phyloP scores from a whole-genome alignment of 495 filamentous ascomycete species.

The Daldinia childiae region DNA sequence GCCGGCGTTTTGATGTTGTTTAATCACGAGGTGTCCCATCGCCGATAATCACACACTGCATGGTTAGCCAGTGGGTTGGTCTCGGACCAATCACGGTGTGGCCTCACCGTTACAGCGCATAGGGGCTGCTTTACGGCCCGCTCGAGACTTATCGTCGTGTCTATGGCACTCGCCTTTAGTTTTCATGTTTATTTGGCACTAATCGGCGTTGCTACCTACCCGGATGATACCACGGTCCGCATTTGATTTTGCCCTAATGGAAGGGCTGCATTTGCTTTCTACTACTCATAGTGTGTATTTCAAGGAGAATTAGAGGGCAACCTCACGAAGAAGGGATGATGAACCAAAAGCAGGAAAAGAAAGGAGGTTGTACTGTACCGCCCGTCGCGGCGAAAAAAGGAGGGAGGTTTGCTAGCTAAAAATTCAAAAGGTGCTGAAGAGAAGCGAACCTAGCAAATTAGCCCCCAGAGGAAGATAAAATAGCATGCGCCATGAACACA shows the following conservation, averaged over 20 bases:
- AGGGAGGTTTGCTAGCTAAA: constrained; percentile 31
- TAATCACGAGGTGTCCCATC: constrained; percentile 39
- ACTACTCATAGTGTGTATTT: constrained; percentile 48
- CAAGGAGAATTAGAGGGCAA: constrained; percentile 49
- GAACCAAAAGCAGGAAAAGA: constrained; percentile 37
- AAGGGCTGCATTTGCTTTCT: constrained; percentile 45
- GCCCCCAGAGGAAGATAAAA: constrained; percentile 29
- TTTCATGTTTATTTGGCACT: constrained; percentile 43
- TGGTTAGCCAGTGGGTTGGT: constrained; percentile 37
- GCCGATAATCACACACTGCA: constrained; percentile 42
- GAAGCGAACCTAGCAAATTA: constrained; percentile 28
- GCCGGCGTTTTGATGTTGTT: constrained; percentile 53
- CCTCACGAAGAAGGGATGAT: constrained; percentile 43
- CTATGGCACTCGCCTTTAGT: constrained; percentile 49
- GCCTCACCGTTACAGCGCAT: constrained; percentile 48
- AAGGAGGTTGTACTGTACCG: constrained; percentile 26
- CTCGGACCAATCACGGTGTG: constrained; percentile 43
- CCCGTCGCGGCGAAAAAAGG: constrained; percentile 17
- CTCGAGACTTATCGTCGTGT: constrained; percentile 39
- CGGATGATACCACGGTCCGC: constrained; percentile 53
- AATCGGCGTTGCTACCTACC: constrained; percentile 49
- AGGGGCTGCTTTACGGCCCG: constrained; percentile 28
- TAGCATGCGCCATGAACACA: constrained; percentile 46
- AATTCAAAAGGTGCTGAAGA: constrained; percentile 26
- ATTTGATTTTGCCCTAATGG: constrained; percentile 43